Conservation (phyloP, 1,284 basidiomycete genomes). For the Meira miltonrushii region DNA sequence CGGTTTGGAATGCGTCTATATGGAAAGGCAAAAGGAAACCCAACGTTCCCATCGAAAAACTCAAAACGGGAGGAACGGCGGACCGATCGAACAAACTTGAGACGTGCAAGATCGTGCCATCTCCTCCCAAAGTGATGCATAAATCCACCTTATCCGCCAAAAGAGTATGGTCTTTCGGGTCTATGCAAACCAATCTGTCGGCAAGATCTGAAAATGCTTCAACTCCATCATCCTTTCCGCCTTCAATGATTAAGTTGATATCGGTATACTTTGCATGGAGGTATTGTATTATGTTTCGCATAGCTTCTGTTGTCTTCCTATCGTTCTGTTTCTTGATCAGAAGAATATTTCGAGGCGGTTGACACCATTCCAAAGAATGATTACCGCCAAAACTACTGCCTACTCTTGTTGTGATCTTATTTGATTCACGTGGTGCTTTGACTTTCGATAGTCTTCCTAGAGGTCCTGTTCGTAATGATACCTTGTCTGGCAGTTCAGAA, state of each 20-base stretch:
- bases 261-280: conserved; percentile 59
- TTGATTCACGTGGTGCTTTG: conserved; percentile 22
- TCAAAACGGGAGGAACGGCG: conserved; percentile 86
- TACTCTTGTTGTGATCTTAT: conserved; percentile 39
- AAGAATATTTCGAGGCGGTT: conserved; percentile 53
- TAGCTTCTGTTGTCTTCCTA: conserved; percentile 53
- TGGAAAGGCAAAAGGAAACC: conserved; percentile 89
- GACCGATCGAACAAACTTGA: conserved; percentile 82
- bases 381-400: conserved; percentile 46
- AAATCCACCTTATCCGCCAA: conserved; percentile 59
- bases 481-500: conserved; percentile 31
- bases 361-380: conserved; percentile 49
- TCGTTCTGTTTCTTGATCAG: conserved; percentile 58
- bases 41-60: conserved; percentile 91
- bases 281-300: conserved; percentile 53
- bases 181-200: background rate
- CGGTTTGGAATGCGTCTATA: conserved; percentile 30
- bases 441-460: conserved; percentile 38
- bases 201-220: conserved; percentile 62
- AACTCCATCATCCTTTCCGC: conserved; percentile 54
- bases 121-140: conserved; percentile 85
- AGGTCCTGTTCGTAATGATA: conserved; percentile 31
- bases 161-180: conserved; percentile 14
- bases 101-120: conserved; percentile 91
- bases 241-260: conserved; percentile 70